Evolutionary conservation across 2,329 filamentous ascomycete genomes (phyloP).

Genomic region (Fusarium pseudonygamai): DNA sequence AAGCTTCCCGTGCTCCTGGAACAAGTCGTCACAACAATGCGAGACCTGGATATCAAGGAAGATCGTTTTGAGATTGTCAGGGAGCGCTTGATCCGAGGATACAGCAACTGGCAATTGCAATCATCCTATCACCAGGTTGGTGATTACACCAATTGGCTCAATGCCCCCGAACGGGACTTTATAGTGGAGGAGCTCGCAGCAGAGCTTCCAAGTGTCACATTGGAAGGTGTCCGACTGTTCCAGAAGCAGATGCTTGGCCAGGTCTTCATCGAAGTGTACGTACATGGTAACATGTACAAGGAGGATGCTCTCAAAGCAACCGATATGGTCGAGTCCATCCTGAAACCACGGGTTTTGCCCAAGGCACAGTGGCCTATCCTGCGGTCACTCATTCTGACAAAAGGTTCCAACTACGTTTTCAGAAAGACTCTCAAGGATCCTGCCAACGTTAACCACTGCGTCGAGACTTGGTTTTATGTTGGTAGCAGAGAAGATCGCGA

Average conservation of each 20-base stretch:
- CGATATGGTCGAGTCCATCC: conserved; percentile 79
- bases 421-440: conserved; percentile 83
- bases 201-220: conserved; percentile 72
- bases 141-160: conserved; percentile 83
- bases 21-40: conserved; percentile 70
- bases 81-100: conserved; percentile 78
- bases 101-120: conserved; percentile 83
- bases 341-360: conserved; percentile 79
- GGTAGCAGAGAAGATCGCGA: conserved; percentile 74
- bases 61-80: conserved; percentile 93
- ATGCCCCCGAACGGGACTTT: conserved; percentile 74
- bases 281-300: conserved; percentile 93
- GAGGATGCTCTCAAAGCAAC: conserved; percentile 90
- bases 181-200: conserved; percentile 76
- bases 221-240: conserved; percentile 79
- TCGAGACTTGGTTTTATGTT: conserved; percentile 80
- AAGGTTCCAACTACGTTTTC: conserved; percentile 85
- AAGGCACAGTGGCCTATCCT: conserved; percentile 81
- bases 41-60: conserved; percentile 81
- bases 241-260: conserved; percentile 83
- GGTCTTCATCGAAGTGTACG: conserved; percentile 86
- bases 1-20: conserved; percentile 92
- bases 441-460: conserved; percentile 87
- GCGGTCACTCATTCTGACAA: conserved; percentile 79
- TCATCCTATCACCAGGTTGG: conserved; percentile 91